These are phyloP conservation scores for Ganoderma multipileum DNA, from an alignment of 1,284 basidiomycete genomes.

Conservation along the genomic window DNA sequence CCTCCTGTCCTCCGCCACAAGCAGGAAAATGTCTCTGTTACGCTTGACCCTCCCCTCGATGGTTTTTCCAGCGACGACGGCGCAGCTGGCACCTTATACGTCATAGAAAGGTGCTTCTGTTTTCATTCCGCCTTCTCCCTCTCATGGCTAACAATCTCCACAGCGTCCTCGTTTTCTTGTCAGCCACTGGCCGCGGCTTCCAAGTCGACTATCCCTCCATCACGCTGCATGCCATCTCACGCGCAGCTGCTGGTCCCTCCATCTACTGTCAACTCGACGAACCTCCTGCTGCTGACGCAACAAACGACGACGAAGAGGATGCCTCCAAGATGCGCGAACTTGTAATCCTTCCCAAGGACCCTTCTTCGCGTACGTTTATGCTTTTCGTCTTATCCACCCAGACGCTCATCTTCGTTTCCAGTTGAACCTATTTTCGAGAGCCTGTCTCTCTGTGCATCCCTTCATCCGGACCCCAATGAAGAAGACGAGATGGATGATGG, in stretches of 20 bases:
- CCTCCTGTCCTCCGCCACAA: constrained; percentile 80
- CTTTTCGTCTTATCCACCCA: constrained; percentile 14
- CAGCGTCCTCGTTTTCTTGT: constrained; percentile 83
- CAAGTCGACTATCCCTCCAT: constrained; percentile 85
- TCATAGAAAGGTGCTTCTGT: constrained; percentile 78
- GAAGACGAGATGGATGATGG: constrained; percentile 42
- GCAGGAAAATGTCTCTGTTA: constrained; percentile 70
- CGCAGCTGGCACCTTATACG: constrained; percentile 71
- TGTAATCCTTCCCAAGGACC: constrained; percentile 68
- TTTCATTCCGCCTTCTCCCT: neutral
- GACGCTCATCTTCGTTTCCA: constrained; percentile 39
- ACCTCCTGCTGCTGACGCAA: constrained; percentile 40
- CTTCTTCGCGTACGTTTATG: constrained; percentile 62
- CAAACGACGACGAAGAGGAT: constrained; percentile 53
- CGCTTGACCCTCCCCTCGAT: constrained; percentile 71
- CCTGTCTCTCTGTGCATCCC: constrained; percentile 87
- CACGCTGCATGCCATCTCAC: constrained; percentile 88
- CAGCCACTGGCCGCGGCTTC: constrained; percentile 72
- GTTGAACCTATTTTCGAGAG: constrained; percentile 91
- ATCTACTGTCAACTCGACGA: constrained; percentile 93
- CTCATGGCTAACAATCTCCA: constrained; percentile 1
- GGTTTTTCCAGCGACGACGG: constrained; percentile 58
- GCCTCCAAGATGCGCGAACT: constrained; percentile 77
- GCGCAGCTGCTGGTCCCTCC: constrained; percentile 66
- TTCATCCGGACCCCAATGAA: constrained; percentile 82